phyloP scores from a whole-genome alignment of 768 basidiomycete species.

The Roridomyces roridus region DNA sequence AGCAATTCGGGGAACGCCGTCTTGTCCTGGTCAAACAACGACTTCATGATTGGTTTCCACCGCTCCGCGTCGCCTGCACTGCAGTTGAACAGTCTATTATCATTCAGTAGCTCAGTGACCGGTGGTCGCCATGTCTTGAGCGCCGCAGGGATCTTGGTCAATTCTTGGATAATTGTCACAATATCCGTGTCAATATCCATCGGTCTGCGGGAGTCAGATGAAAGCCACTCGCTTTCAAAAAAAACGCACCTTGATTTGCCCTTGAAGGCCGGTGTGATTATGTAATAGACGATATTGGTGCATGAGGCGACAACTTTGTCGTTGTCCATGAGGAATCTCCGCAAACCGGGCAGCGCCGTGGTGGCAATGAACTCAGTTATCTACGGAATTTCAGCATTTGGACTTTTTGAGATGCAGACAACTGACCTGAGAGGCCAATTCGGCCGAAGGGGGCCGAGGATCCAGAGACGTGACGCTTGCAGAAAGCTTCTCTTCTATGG shows the following conservation, averaged over 20 bases:
- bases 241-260: conserved; percentile 68
- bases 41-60: conserved; percentile 83
- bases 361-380: conserved; percentile 75
- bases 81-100: conserved; percentile 87
- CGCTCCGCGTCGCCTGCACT: conserved; percentile 56
- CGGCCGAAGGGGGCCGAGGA: conserved; percentile 42
- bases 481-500: conserved; percentile 65
- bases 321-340: conserved; percentile 80
- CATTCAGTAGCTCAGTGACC: conserved; percentile 82
- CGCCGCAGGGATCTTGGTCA: conserved; percentile 78
- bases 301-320: conserved; percentile 85
- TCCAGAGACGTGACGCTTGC: conserved; percentile 46
- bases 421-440: conserved; percentile 55
- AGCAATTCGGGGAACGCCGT: conserved; percentile 85
- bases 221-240: not conserved
- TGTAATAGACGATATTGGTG: conserved; percentile 83
- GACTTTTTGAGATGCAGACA: no score
- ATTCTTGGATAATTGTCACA: conserved; percentile 74
- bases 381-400: conserved; percentile 43
- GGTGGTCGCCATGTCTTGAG: conserved; percentile 86
- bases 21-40: conserved; percentile 87
- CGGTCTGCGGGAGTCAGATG: conserved; percentile 53
- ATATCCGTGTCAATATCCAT: conserved; percentile 77
- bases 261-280: conserved; percentile 82
- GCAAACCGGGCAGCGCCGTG: conserved; percentile 73